Conservation (phyloP, 352 stramenopile genomes). For the Pythium myriotylum region DNA sequence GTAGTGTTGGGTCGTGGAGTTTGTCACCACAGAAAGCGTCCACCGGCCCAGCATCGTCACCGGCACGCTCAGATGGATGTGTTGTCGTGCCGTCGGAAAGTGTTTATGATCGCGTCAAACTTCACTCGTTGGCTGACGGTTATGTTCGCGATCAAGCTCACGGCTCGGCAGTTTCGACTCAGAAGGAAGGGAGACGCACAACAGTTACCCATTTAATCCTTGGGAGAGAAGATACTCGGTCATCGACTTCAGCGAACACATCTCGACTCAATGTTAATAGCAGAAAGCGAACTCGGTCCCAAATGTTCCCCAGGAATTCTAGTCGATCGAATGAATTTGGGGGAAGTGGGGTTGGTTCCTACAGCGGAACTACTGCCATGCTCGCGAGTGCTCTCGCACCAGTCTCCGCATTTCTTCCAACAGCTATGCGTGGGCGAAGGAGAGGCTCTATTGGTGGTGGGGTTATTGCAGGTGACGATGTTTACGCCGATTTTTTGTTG, state of each 20-base stretch:
- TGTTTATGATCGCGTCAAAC: slow-evolving; percentile 34
- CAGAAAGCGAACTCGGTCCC: not conserved
- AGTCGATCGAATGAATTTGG: no score
- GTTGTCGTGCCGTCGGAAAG: slow-evolving; percentile 7
- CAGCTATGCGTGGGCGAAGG: not conserved
- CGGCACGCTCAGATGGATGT: slow-evolving; percentile 16
- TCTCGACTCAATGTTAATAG: no score
- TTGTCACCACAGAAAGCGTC: slow-evolving; percentile 27
- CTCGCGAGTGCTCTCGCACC: slow-evolving; percentile 26
- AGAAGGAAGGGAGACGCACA: not conserved
- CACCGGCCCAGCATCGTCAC: slow-evolving; percentile 18
- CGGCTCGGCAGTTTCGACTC: not conserved
- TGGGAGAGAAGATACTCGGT: slow-evolving; percentile 29
- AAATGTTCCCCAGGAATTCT: not conserved
- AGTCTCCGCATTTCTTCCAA: slow-evolving; percentile 26
- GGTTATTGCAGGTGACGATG: slow-evolving; percentile 10
- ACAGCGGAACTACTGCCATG: slow-evolving; percentile 2
- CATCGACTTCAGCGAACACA: slow-evolving; percentile 12
- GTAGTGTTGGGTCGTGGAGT: slow-evolving; percentile 58
- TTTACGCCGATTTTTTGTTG: slow-evolving; percentile 40
- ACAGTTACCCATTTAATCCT: slow-evolving; percentile 29
- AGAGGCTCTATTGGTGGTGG: slow-evolving; percentile 14
- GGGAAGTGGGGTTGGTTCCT: not conserved
- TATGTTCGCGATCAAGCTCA: slow-evolving; percentile 19
- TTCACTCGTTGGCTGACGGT: slow-evolving; percentile 35